phyloP scores from a whole-genome alignment of 129 eudicot species.

The Saussurea involucrata region DNA sequence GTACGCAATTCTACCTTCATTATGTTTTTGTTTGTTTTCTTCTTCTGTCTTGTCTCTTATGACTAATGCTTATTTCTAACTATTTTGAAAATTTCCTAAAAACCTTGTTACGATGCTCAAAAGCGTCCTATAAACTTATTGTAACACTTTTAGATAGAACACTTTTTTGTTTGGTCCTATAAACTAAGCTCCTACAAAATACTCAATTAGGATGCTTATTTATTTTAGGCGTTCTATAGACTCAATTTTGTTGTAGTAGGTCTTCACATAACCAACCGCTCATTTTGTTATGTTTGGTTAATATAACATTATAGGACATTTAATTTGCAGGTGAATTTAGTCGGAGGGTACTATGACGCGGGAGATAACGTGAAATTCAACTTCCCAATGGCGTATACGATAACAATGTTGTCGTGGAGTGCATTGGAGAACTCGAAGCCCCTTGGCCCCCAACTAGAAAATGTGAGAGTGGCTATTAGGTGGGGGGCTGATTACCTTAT shows the following conservation, averaged over 20 bases:
- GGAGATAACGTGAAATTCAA: conserved; percentile 96
- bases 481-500: conserved; percentile 95
- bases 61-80: neutral
- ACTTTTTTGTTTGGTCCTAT: no score
- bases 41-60: neutral
- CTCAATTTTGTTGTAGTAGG: no score
- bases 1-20: conserved; percentile 30
- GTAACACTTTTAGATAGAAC: no score
- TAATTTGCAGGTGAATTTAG: conserved; percentile 61
- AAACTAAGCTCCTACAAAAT: no score
- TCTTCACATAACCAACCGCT: neutral
- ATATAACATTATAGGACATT: neutral
- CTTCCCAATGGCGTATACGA: conserved; percentile 90
- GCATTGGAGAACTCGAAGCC: conserved; percentile 66
- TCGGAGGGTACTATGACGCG: conserved; percentile 95
- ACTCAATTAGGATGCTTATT: no score
- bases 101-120: no score
- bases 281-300: neutral
- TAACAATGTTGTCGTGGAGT: conserved; percentile 87
- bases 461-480: conserved; percentile 54
- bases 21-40: neutral
- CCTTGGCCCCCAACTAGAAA: conserved; percentile 54
- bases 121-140: no score
- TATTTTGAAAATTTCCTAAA: no score
- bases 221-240: no score